Evolutionary conservation across 148 eudicot species (phyloP).

Genomic region (Nyssa sinensis): DNA sequence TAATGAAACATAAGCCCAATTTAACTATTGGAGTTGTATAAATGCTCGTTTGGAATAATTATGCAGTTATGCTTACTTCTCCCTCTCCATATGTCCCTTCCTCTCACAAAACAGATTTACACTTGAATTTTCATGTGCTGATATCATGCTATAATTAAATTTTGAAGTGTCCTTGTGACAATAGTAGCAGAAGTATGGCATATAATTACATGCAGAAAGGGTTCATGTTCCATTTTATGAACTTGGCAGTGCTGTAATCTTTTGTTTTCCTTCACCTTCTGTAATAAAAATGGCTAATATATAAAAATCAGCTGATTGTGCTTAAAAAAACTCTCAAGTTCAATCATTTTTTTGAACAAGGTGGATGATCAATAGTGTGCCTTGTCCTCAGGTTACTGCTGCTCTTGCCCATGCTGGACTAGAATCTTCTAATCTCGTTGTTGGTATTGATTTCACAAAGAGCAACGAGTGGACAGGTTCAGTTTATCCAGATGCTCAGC

Average conservation of each 20-base stretch:
- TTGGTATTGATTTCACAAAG: constrained; percentile 89
- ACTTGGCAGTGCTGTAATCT: background rate
- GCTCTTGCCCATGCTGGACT: constrained; percentile 76
- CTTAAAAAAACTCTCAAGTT: too few species aligned
- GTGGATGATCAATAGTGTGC: background rate
- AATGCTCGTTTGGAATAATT: background rate
- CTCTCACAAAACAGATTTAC: background rate
- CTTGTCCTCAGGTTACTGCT: constrained; percentile 49
- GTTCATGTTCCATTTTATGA: background rate
- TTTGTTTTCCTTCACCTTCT: too few species aligned
- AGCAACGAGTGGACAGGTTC: constrained; percentile 95
- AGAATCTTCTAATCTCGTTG: too few species aligned
- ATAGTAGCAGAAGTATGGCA: background rate
- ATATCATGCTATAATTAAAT: background rate
- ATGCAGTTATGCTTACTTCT: background rate
- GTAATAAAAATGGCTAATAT: too few species aligned
- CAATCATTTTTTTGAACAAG: too few species aligned
- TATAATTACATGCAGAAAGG: background rate
- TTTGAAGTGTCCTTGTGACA: background rate
- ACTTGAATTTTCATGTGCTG: too few species aligned
- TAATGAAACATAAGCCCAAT: background rate
- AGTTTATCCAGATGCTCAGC: background rate
- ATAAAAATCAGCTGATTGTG: too few species aligned
- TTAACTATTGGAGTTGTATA: background rate
- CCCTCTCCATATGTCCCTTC: background rate